Evolutionary conservation across 306 rosid species (phyloP).

Genomic region (Mimosa bimucronata): DNA sequence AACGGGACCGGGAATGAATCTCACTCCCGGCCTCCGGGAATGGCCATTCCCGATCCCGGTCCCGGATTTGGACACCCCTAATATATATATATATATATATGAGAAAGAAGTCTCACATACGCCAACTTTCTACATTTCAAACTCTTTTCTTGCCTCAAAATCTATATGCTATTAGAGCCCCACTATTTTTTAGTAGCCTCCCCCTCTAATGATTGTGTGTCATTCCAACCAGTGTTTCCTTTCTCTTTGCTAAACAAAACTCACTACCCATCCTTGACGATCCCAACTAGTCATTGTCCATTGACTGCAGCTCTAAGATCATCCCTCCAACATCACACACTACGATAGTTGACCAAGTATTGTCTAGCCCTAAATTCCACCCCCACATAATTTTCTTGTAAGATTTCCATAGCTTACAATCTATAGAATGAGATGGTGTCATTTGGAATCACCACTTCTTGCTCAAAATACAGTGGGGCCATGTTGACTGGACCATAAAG

Average conservation of each 20-base stretch:
- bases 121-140: neutral
- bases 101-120: neutral
- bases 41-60: too few species aligned
- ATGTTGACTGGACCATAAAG: neutral
- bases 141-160: neutral
- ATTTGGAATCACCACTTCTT: neutral
- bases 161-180: neutral
- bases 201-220: neutral
- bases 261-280: neutral
- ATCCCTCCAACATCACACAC: neutral
- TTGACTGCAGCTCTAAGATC: neutral
- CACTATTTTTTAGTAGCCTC: neutral
- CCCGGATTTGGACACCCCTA: too few species aligned
- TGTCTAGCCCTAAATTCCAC: neutral
- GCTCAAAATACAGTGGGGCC: neutral
- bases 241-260: neutral
- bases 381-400: neutral
- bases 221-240: neutral
- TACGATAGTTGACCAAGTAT: neutral
- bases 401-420: neutral
- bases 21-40: too few species aligned
- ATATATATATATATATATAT: too few species aligned
- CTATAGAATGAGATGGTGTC: neutral
- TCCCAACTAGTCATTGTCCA: neutral
- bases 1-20: too few species aligned